Base-by-base conservation (phyloP, 768 basidiomycete genomes). In the Xerocomellus amylosporus region DNA sequence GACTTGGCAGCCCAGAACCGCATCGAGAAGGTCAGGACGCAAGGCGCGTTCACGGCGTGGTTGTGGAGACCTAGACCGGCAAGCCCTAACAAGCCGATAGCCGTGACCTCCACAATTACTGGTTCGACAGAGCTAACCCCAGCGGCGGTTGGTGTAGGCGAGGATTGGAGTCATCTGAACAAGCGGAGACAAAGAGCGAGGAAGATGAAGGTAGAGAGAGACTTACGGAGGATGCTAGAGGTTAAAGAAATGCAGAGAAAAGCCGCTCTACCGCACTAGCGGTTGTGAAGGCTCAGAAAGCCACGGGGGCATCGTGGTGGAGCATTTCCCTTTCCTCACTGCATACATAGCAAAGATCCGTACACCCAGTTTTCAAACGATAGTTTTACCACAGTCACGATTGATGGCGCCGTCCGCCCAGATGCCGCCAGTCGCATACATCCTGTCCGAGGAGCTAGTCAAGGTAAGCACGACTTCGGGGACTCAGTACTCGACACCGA, bases 151-250 rank as follows among this genome's bases (percentile, higher is more conserved):
- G 69, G 71, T 2, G 69, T 69, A 3, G 69, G 71, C 28, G 71
- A 67, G 50, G 84, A 87, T 59, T 76, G 75, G 65, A 72, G 75
- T 8, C 84, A 87, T 64, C 67, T 87, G 53, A 88, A 77, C 67
- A 79, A 72, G 60, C 73, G 83, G 51, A 71, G 85, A 58, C 77
- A 75, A 55, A 68, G 75, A 15, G 75, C 78, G 22, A 67, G 86
- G 53, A 64, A 69, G 44, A 70, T 56, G 51, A 81, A 80, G 64
- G 74, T 86, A 4, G 62, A 67, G 53, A 67, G 67, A 46, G 79
- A 81, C 38, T 64, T 80, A 19, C 59, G 55, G 54, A 72, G 69
- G 70, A 60, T 79, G 71, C 66, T 67, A 50, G 70, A 67, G 39
- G 52, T 77, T 36, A 65, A 74, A 47, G 56, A 55, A 8, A 66